phyloP scores from a whole-genome alignment of 1,284 basidiomycete genomes.

The Cutaneotrichosporon spelunceum region DNA sequence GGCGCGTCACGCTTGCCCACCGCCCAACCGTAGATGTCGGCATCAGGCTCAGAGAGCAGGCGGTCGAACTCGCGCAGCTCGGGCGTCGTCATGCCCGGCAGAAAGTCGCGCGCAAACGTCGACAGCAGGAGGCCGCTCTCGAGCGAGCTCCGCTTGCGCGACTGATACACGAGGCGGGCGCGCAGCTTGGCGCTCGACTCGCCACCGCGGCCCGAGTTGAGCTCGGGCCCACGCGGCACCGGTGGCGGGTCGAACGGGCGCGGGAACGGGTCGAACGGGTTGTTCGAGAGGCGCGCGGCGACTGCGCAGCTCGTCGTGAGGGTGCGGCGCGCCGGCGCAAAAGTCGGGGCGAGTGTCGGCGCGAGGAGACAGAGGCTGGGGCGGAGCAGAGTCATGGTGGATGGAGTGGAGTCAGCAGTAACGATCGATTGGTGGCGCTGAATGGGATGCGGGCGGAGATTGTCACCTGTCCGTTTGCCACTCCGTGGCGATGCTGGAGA shows the following conservation, averaged over 20 bases:
- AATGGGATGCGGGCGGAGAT: neutral
- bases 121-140: constrained; percentile 88
- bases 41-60: constrained; percentile 92
- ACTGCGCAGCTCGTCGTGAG: neutral
- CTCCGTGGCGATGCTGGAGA: neutral
- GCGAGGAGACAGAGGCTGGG: neutral
- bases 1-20: constrained; percentile 76
- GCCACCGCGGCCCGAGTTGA: constrained; percentile 54
- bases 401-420: neutral
- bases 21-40: constrained; percentile 98
- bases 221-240: constrained; percentile 22
- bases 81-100: constrained; percentile 64
- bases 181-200: constrained; percentile 62
- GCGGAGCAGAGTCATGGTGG: neutral
- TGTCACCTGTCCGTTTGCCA: neutral
- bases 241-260: constrained; percentile 45
- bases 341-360: neutral
- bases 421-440: neutral
- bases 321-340: neutral
- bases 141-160: constrained; percentile 88
- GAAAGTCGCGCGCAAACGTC: constrained; percentile 82
- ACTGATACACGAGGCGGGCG: constrained; percentile 87
- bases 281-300: neutral
- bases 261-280: constrained; percentile 42
- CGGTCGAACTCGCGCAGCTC: constrained; percentile 88